These are phyloP conservation scores for Penicillium nucicola DNA, from an alignment of 495 filamentous ascomycete genomes.

Conservation along the genomic window DNA sequence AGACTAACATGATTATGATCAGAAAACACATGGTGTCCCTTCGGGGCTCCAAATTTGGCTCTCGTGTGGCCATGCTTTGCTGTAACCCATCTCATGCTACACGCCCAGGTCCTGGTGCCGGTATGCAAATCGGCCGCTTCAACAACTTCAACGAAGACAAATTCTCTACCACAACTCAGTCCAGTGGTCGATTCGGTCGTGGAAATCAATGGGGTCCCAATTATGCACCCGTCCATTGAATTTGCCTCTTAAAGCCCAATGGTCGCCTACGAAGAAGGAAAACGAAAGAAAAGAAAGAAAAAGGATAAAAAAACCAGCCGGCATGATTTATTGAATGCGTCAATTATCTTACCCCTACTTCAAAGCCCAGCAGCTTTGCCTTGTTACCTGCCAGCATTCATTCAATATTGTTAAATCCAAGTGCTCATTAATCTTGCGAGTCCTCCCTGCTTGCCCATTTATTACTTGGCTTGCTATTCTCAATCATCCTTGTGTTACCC, in stretches of 20 bases:
- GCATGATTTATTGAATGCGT: neutral
- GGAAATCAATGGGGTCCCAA: slow-evolving; percentile 37
- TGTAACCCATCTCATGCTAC: slow-evolving; percentile 87
- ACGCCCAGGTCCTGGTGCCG: slow-evolving; percentile 77
- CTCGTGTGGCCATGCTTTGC: slow-evolving; percentile 97
- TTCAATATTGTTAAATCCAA: neutral
- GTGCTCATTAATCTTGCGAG: slow-evolving; percentile 11
- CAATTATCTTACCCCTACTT: slow-evolving; percentile 3
- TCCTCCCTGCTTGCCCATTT: slow-evolving; percentile 15
- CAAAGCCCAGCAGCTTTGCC: neutral
- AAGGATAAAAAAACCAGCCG: neutral
- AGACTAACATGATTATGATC: slow-evolving; percentile 1
- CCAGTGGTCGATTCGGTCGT: slow-evolving; percentile 33
- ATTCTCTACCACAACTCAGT: slow-evolving; percentile 24
- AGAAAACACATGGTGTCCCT: slow-evolving; percentile 99
- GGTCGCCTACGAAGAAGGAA: neutral
- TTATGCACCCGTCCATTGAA: slow-evolving; percentile 39
- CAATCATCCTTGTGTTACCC: slow-evolving; percentile 2
- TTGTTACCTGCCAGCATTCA: neutral
- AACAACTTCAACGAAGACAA: slow-evolving; percentile 54
- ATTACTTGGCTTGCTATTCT: slow-evolving; percentile 12
- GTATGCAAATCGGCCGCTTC: slow-evolving; percentile 57
- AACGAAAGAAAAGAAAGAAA: neutral
- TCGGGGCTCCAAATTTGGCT: slow-evolving; percentile 96
- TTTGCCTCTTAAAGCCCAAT: neutral